These are phyloP conservation scores for Trebouxiophyceae sp. DNA, from an alignment of 163 green algal species.

Conservation along the genomic window DNA sequence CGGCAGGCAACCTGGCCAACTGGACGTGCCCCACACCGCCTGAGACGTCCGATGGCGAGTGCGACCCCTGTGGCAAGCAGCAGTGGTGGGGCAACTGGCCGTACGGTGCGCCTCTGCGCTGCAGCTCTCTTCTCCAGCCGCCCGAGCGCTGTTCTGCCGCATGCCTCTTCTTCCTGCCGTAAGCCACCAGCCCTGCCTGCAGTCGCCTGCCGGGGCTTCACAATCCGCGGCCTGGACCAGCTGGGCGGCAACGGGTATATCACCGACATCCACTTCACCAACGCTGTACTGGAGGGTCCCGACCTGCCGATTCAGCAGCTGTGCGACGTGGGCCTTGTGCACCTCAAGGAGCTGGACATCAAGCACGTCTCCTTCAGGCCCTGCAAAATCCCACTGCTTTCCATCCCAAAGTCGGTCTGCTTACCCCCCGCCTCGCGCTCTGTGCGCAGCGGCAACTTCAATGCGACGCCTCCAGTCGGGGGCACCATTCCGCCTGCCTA, in stretches of 20 bases:
- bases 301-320: background rate
- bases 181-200: background rate
- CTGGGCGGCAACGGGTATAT: background rate
- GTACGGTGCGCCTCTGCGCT: no score
- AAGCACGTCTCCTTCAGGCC: background rate
- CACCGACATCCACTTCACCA: background rate
- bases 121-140: no score
- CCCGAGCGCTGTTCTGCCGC: no score
- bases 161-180: no score
- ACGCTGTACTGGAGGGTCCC: background rate
- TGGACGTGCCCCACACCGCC: constrained; percentile 9
- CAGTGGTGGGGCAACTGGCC: constrained; percentile 1
- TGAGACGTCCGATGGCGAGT: background rate
- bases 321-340: background rate
- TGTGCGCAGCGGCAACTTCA: background rate
- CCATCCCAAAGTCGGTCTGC: background rate
- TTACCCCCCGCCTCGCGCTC: no score
- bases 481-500: background rate
- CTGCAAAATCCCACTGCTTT: background rate
- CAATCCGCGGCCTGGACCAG: background rate
- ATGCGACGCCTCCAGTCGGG: background rate
- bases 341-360: background rate
- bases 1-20: background rate
- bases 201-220: background rate
- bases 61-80: constrained; percentile 8